phyloP scores from a whole-genome alignment of 345 rosid species.

The Geranium rotundifolium region DNA sequence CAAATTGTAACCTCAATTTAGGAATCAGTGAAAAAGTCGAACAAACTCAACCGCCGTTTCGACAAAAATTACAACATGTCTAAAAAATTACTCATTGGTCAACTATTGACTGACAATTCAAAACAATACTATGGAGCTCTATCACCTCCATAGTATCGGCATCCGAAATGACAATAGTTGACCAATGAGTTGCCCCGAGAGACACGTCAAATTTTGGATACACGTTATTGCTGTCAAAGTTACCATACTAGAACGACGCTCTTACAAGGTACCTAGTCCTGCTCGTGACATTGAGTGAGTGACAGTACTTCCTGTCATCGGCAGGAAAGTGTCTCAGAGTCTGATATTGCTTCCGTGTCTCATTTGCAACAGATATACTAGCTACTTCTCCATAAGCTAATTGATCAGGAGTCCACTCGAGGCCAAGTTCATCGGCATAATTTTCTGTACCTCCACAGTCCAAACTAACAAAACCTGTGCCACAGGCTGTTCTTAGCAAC shows the following conservation, averaged over 20 bases:
- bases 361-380: slow-evolving; percentile 44
- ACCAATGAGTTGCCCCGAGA: slow-evolving; percentile 84
- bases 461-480: slow-evolving; percentile 85
- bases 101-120: too few relatives aligned
- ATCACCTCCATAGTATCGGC: slow-evolving; percentile 46
- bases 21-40: too few relatives aligned
- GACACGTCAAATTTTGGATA: slow-evolving; percentile 93
- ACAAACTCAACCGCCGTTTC: too few relatives aligned
- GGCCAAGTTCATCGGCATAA: slow-evolving; percentile 72
- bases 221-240: slow-evolving; percentile 77
- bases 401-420: slow-evolving; percentile 68
- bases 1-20: too few relatives aligned
- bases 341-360: slow-evolving; percentile 61
- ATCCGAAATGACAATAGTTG: slow-evolving; percentile 79
- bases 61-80: too few relatives aligned
- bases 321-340: slow-evolving; percentile 88
- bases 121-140: too few relatives aligned
- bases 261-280: slow-evolving; percentile 84
- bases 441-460: slow-evolving; percentile 73
- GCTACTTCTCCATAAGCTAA: slow-evolving; percentile 54
- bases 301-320: slow-evolving; percentile 84
- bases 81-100: too few relatives aligned
- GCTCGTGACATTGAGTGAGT: slow-evolving; percentile 51
- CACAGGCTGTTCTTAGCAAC: slow-evolving; percentile 2
- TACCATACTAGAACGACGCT: slow-evolving; percentile 87